Evolutionary conservation across 306 rosid genomes (phyloP), one percentile per base, ranked within the genome.

Genomic region (Aeschynomene evenia): DNA sequence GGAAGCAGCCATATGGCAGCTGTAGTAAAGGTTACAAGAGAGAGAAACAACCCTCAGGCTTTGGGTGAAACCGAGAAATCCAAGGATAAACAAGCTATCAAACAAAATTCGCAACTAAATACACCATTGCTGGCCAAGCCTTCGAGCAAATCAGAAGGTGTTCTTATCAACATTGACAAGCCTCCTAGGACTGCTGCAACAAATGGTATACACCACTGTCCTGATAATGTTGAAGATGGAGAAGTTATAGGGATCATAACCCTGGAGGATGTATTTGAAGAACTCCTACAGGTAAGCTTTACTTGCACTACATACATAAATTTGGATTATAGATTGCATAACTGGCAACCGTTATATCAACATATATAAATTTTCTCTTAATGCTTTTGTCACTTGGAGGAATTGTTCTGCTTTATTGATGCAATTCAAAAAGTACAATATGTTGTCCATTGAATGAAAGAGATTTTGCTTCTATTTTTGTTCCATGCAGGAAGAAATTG

Each of bases 1-100:
- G 98, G 98, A 19, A 85, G 93, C 71, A 94, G 98, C 67, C 98
- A 94, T 80, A 94, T 94, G 98, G 98, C 98, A 49, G 98, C 97
- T 59, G 96, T 94, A 61, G 95, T 90, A 55, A 94, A 81, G 79
- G 81, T 82, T 34, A 80, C 43, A 70, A 84, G 81, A 66, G 85
- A 80, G 79, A 77, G 9, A 79, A 86, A 72, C 63, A 62, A 65
- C 71, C 85, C 75, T 79, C 85, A 49, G 13, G 73, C 46, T 36
- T 54, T 67, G 15, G 46, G 72, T 63, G 84, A 81, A 29, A 84
- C 70, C 33, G 83, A 79, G 62, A 83, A 88, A 60, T 68, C 49
- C 48, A 83, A 84, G 50, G 84, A 73, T 52, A 68, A 71, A 40
- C 76, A 68, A 71, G 70, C 28, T 43, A 64, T 13, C 11, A 74